Conservation (phyloP, 257 asterid species). For the Solanum medicagineum region DNA sequence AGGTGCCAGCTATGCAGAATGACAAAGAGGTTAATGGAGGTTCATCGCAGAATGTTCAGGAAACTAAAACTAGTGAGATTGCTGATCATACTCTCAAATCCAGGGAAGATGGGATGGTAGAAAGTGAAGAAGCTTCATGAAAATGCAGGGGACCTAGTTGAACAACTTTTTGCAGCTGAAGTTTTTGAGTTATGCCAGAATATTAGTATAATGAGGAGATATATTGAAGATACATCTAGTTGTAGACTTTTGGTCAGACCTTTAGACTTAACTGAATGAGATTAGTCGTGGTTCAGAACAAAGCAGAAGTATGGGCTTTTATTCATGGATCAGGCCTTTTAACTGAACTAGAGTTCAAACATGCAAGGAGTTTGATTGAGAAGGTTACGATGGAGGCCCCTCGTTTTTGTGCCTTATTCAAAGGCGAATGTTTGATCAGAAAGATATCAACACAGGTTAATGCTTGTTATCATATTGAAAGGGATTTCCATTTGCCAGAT, state of each 20-base stretch:
- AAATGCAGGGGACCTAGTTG: background rate
- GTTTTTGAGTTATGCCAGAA: background rate
- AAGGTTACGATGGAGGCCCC: background rate
- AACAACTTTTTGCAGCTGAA: background rate
- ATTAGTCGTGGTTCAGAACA: background rate
- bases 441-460: background rate
- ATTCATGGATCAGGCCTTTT: background rate
- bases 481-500: background rate
- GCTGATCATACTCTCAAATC: slow-evolving; percentile 3
- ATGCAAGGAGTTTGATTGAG: background rate
- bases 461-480: background rate
- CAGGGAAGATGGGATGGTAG: slow-evolving; percentile 10
- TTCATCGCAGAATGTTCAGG: slow-evolving; percentile 7
- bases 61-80: slow-evolving; percentile 6
- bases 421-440: background rate
- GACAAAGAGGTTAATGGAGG: slow-evolving; percentile 6
- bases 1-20: background rate
- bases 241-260: background rate
- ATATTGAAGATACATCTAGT: background rate
- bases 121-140: slow-evolving; percentile 1
- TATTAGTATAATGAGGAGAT: background rate
- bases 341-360: background rate
- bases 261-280: background rate
- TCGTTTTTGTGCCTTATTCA: background rate
- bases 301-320: background rate